phyloP scores from a whole-genome alignment of 352 stramenopile genomes.

The Phytophthora citrophthora region DNA sequence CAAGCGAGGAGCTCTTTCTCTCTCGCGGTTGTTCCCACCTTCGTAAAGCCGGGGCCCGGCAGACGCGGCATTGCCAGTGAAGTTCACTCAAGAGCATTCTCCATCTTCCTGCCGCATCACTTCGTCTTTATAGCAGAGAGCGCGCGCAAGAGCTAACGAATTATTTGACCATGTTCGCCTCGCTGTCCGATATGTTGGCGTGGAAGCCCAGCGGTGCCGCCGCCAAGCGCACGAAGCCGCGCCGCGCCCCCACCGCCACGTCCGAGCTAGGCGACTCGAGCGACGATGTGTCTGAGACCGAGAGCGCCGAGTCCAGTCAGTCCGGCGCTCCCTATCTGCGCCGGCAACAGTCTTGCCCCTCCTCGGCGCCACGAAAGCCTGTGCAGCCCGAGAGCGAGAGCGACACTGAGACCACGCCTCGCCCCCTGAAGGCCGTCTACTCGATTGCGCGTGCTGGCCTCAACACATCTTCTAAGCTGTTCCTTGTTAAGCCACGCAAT shows the following conservation, averaged over 20 bases:
- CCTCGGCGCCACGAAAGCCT: conserved; percentile 17
- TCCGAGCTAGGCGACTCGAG: conserved; percentile 47
- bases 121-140: conserved; percentile 28
- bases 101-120: conserved; percentile 28
- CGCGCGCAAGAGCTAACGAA: background rate
- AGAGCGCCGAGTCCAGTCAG: conserved; percentile 53
- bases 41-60: conserved; percentile 24
- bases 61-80: conserved; percentile 19
- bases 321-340: conserved; percentile 20
- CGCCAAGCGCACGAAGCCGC: conserved; percentile 20
- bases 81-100: conserved; percentile 22
- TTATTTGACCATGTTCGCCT: conserved; percentile 32
- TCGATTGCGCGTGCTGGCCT: conserved; percentile 63
- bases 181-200: conserved; percentile 40
- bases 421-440: conserved; percentile 47
- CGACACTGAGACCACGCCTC: conserved; percentile 23
- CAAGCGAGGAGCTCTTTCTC: conserved; percentile 8
- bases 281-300: conserved; percentile 64
- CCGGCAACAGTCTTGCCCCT: conserved; percentile 37
- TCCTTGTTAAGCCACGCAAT: conserved; percentile 45
- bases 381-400: conserved; percentile 37
- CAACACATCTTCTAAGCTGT: conserved; percentile 51
- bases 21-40: conserved; percentile 38
- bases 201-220: conserved; percentile 35
- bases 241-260: conserved; percentile 46